Evolutionary conservation across 2,329 filamentous ascomycete genomes (phyloP), one percentile per base, ranked within the genome.

Genomic region (Claviceps sorghi): DNA sequence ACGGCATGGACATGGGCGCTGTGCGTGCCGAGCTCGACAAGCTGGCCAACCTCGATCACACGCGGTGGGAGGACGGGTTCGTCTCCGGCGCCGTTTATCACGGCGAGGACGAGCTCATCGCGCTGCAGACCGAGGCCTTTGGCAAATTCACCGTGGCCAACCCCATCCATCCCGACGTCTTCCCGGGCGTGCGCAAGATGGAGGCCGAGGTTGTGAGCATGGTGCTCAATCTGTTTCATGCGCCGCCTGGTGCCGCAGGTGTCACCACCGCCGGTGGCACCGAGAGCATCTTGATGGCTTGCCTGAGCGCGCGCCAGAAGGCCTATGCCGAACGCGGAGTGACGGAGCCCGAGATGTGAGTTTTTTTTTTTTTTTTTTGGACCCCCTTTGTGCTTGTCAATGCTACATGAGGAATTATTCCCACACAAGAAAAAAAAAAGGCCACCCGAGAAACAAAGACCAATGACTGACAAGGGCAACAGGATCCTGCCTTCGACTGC

Each of bases 121-220:
- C 84, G 62, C 73, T 98, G 41, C 93, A 98, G 72, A 86, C 87
- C 6, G 88, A 96, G 65, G 91, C 93, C 0, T 97, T 91, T 74
- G 86, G 86, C 58, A 86, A 86, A 68, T 98, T 98, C 67, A 91
- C 89, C 49, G 93, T 98, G 32, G 80, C 89, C 41, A 98, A 98
- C 67, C 93, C 93, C 3, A 93, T 98, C 59, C 93, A 98, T 67
- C 93, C 93, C 7, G 93, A 98, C 70, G 91, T 98, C 44, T 98
- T 98, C 71, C 93, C 93, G 17, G 93, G 91, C 30, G 90, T 98
- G 50, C 78, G 93, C 62, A 98, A 98, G 79, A 98, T 98, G 93
- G 93, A 98, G 73, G 91, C 93, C 45, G 93, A 98, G 72, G 75
- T 98, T 56, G 93, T 98, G 50, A 86, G 90, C 58, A 98, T 98